Conservation (phyloP, 2,329 filamentous ascomycete genomes). For the Aspergillus novofumigatus region DNA sequence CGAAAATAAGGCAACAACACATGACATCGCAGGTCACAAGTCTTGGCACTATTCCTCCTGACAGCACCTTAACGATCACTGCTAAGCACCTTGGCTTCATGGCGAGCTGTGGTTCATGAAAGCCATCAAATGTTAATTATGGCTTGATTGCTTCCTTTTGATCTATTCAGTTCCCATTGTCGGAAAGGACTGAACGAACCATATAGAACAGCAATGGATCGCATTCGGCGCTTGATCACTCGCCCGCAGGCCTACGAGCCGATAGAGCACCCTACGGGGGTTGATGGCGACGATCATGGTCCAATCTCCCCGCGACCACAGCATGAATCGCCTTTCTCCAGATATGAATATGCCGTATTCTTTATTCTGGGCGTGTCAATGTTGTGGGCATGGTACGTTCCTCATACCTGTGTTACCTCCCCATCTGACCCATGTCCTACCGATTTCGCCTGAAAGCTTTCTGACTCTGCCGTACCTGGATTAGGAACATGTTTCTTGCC, state of each 20-base stretch:
- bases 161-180: neutral
- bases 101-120: neutral
- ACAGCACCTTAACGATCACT: neutral
- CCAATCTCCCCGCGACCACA: conserved; percentile 8
- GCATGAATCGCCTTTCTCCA: conserved; percentile 59
- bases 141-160: conserved; percentile 3
- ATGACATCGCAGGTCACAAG: neutral
- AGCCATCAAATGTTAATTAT: neutral
- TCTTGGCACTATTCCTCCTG: neutral
- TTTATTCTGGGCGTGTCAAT: conserved; percentile 82
- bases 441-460: neutral
- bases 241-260: conserved; percentile 28
- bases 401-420: neutral
- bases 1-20: neutral
- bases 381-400: conserved; percentile 88
- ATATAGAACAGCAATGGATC: conserved; percentile 24
- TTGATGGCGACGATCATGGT: conserved; percentile 28
- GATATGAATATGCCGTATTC: conserved; percentile 82
- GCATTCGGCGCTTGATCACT: conserved; percentile 31
- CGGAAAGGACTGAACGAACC: neutral
- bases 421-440: neutral
- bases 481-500: conserved; percentile 96
- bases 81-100: neutral
- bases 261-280: conserved; percentile 23
- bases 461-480: conserved; percentile 2